phyloP scores from a whole-genome alignment of 257 asterid genomes.

The Knoxia roxburghii region DNA sequence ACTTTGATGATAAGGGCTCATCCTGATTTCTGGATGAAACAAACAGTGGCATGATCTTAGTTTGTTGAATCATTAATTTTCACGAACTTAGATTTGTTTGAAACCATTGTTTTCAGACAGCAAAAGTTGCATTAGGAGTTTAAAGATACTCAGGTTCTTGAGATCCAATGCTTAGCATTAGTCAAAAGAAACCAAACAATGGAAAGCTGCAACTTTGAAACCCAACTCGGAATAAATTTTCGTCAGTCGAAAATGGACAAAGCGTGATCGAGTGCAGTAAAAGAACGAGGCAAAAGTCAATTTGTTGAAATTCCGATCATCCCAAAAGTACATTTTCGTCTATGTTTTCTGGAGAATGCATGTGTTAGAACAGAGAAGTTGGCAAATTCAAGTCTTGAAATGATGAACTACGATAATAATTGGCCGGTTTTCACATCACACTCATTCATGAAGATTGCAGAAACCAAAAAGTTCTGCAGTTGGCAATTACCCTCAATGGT shows the following conservation, averaged over 20 bases:
- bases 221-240: too few relatives aligned
- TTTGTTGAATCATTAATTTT: too few relatives aligned
- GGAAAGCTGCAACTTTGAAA: too few relatives aligned
- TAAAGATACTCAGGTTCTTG: not conserved
- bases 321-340: not conserved
- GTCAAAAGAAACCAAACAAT: too few relatives aligned
- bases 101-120: not conserved
- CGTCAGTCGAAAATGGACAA: not conserved
- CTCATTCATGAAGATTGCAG: not conserved
- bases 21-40: too few relatives aligned
- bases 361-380: slow-evolving; percentile 9
- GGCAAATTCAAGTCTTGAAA: not conserved
- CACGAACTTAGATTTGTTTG: too few relatives aligned
- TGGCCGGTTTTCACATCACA: too few relatives aligned
- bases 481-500: not conserved
- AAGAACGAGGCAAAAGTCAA: not conserved
- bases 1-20: too few relatives aligned
- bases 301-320: not conserved
- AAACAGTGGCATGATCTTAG: too few relatives aligned
- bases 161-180: too few relatives aligned
- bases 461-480: not conserved
- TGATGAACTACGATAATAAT: too few relatives aligned
- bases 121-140: not conserved
- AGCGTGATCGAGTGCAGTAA: too few relatives aligned
- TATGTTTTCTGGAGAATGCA: slow-evolving; percentile 11